Evolutionary conservation across 805 yeast genomes (phyloP).

Genomic region (Hanseniaspora taiwanica): DNA sequence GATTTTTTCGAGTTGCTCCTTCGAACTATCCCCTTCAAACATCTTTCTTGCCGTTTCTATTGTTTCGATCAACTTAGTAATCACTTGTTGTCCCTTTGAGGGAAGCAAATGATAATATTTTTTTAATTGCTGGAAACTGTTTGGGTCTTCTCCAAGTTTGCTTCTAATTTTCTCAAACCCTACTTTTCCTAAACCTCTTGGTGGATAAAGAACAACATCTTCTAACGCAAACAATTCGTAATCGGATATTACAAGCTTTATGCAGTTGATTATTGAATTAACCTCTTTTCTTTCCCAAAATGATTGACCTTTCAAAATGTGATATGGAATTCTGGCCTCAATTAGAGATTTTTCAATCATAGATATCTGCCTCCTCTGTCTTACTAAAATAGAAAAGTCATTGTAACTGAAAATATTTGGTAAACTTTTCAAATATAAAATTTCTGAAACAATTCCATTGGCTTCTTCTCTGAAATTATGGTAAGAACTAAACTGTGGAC

Average conservation of each 20-base stretch:
- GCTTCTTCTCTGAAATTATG: slow-evolving; percentile 41
- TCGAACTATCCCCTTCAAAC: slow-evolving; percentile 6
- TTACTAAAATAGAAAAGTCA: slow-evolving; percentile 63
- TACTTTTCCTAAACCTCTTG: slow-evolving; percentile 54
- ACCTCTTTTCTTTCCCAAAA: slow-evolving; percentile 75
- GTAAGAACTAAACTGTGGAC: slow-evolving; percentile 33
- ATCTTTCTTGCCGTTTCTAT: slow-evolving; percentile 13
- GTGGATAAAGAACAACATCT: slow-evolving; percentile 45
- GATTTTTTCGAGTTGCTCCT: slow-evolving; percentile 9
- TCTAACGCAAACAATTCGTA: slow-evolving; percentile 47
- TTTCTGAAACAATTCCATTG: slow-evolving; percentile 40
- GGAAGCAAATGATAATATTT: slow-evolving; percentile 4
- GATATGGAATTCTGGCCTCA: slow-evolving; percentile 44
- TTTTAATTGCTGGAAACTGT: slow-evolving; percentile 10
- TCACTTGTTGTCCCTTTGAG: slow-evolving; percentile 12
- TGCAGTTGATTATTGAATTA: slow-evolving; percentile 43
- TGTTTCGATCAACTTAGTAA: slow-evolving; percentile 13
- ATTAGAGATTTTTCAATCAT: slow-evolving; percentile 52
- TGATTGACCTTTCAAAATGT: slow-evolving; percentile 56
- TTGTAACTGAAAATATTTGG: slow-evolving; percentile 34
- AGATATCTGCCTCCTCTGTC: slow-evolving; percentile 51
- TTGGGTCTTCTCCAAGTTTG: slow-evolving; percentile 7
- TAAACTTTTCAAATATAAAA: slow-evolving; percentile 32
- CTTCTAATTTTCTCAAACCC: slow-evolving; percentile 25
- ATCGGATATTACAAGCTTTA: slow-evolving; percentile 47